These are phyloP conservation scores for Pichia terricola DNA, from an alignment of 1,139 yeast genomes.

Conservation along the genomic window DNA sequence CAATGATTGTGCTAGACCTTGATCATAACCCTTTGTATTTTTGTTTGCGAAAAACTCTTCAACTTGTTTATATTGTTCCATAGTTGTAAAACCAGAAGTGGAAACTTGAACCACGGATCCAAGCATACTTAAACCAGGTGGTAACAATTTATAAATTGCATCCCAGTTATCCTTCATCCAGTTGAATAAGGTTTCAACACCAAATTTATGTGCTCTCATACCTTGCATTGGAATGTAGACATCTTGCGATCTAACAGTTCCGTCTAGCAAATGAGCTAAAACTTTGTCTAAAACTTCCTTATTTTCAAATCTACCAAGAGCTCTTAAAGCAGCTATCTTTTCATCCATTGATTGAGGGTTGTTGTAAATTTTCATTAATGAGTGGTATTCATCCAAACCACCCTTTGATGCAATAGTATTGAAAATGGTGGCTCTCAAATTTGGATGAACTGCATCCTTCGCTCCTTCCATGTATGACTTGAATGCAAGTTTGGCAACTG, in stretches of 20 bases:
- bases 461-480: slow-evolving; percentile 52
- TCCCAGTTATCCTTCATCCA: slow-evolving; percentile 80
- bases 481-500: slow-evolving; percentile 49
- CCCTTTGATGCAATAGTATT: slow-evolving; percentile 55
- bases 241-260: slow-evolving; percentile 74
- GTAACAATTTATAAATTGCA: slow-evolving; percentile 49
- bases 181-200: slow-evolving; percentile 60
- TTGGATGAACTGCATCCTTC: slow-evolving; percentile 66
- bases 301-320: slow-evolving; percentile 64
- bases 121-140: slow-evolving; percentile 76
- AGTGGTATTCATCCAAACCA: slow-evolving; percentile 52
- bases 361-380: slow-evolving; percentile 53
- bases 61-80: slow-evolving; percentile 43
- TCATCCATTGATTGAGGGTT: slow-evolving; percentile 65
- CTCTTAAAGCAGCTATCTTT: slow-evolving; percentile 62
- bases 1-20: slow-evolving; percentile 47
- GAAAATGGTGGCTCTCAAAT: slow-evolving; percentile 67
- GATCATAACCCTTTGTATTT: slow-evolving; percentile 53
- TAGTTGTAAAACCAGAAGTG: slow-evolving; percentile 56
- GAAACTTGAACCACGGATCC: slow-evolving; percentile 59
- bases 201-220: slow-evolving; percentile 49
- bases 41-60: slow-evolving; percentile 45
- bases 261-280: slow-evolving; percentile 51
- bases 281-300: slow-evolving; percentile 51
- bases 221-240: slow-evolving; percentile 71